phyloP scores from a whole-genome alignment of 345 rosid species.

The Heritiera littoralis region DNA sequence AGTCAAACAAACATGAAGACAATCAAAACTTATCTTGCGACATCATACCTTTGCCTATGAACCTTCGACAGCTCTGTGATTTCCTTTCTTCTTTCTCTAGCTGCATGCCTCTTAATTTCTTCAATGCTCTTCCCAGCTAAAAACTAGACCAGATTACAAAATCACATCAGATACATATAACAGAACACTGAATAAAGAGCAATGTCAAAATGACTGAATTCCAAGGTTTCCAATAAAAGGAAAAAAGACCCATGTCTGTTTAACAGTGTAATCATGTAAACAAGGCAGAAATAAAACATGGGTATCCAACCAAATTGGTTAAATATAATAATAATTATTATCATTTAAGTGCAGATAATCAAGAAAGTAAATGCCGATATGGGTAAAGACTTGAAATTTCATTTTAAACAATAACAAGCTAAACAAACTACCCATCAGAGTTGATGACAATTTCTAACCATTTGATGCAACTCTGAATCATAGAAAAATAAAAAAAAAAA shows the following conservation, averaged over 20 bases:
- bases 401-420: not conserved
- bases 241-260: not conserved
- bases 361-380: not conserved
- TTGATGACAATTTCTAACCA: not conserved
- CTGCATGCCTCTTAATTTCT: conserved; percentile 40
- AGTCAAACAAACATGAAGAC: not conserved
- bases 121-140: conserved; percentile 42
- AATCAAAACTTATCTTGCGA: not conserved
- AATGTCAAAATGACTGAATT: not conserved
- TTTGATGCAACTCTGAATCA: not conserved
- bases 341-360: not conserved
- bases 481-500: not conserved
- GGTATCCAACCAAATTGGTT: conserved; percentile 1
- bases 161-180: not conserved
- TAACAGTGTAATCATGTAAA: not conserved
- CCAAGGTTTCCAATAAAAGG: not conserved
- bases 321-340: not conserved
- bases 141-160: conserved; percentile 23
- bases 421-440: not conserved
- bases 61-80: conserved; percentile 27
- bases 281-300: not conserved
- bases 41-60: conserved; percentile 33
- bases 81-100: conserved; percentile 21
- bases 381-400: no score
- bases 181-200: not conserved